Conservation (phyloP, 176 grass and related monocot genomes). For the maize (Zea mays) region DNA sequence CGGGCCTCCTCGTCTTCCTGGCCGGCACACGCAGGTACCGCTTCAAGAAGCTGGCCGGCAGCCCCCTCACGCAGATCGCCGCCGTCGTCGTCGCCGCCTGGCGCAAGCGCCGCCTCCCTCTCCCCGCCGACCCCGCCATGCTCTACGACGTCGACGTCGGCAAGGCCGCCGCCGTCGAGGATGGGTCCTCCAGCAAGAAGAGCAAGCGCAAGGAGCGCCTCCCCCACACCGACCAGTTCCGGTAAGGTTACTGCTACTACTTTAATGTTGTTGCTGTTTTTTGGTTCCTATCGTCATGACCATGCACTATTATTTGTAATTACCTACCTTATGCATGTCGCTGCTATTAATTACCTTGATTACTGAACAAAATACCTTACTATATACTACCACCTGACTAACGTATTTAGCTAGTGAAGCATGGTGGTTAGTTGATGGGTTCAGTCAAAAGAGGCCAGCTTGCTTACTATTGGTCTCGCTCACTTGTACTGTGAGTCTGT, state of each 20-base stretch:
- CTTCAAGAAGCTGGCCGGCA: constrained; percentile 77
- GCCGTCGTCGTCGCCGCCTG: constrained; percentile 64
- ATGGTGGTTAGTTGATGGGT: too few relatives aligned
- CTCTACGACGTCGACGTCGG: constrained; percentile 55
- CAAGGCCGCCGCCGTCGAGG: constrained; percentile 25
- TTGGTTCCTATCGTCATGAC: too few relatives aligned
- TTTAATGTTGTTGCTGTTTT: too few relatives aligned
- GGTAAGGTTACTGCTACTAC: not conserved
- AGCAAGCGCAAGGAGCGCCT: constrained; percentile 73
- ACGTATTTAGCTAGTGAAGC: too few relatives aligned
- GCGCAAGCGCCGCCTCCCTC: constrained; percentile 51
- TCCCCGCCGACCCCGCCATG: constrained; percentile 55
- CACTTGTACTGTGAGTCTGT: too few relatives aligned
- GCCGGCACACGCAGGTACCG: constrained; percentile 68
- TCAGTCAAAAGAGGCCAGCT: too few relatives aligned
- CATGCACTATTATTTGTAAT: too few relatives aligned
- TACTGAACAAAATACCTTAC: too few relatives aligned
- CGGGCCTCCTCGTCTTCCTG: constrained; percentile 65
- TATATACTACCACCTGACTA: too few relatives aligned
- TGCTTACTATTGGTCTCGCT: too few relatives aligned
- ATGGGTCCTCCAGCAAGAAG: constrained; percentile 39
- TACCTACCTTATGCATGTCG: too few relatives aligned
- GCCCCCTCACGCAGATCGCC: constrained; percentile 83
- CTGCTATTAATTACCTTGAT: too few relatives aligned
- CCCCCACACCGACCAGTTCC: constrained; percentile 80